These are phyloP conservation scores for Trifolium dubium DNA, from an alignment of 306 rosid species.

Conservation along the genomic window DNA sequence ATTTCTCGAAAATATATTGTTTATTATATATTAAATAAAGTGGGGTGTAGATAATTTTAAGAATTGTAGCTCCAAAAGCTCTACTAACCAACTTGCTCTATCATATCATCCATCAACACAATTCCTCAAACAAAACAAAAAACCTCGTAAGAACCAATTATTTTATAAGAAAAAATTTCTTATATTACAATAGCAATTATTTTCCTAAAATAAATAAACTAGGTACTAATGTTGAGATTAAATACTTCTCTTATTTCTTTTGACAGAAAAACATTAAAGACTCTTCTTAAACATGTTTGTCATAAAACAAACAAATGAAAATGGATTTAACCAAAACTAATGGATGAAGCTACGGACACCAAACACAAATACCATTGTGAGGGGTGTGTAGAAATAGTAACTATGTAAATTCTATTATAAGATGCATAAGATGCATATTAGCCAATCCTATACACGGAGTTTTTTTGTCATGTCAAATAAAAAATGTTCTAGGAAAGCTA, in stretches of 20 bases:
- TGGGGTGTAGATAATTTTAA: too few species aligned
- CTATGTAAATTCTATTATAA: not conserved
- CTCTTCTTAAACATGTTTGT: not conserved
- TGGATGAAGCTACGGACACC: not conserved
- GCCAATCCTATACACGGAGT: constrained; percentile 26
- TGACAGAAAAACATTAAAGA: not conserved
- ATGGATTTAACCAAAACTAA: not conserved
- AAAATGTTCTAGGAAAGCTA: constrained; percentile 28
- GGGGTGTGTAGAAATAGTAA: not conserved
- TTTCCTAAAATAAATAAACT: too few species aligned
- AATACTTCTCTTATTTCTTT: not conserved
- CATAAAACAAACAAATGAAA: not conserved
- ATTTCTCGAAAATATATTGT: too few species aligned
- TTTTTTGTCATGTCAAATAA: constrained; percentile 8
- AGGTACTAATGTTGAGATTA: not conserved
- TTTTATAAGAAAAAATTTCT: too few species aligned
- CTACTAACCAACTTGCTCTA: too few species aligned
- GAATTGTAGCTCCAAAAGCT: too few species aligned
- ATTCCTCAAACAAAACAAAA: too few species aligned
- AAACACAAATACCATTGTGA: not conserved
- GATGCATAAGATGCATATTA: not conserved
- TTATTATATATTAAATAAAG: too few species aligned
- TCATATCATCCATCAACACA: too few species aligned
- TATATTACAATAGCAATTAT: too few species aligned
- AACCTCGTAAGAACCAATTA: too few species aligned